Evolutionary conservation across 164 flowering plant genomes (phyloP).

Genomic region (Brasenia schreberi): DNA sequence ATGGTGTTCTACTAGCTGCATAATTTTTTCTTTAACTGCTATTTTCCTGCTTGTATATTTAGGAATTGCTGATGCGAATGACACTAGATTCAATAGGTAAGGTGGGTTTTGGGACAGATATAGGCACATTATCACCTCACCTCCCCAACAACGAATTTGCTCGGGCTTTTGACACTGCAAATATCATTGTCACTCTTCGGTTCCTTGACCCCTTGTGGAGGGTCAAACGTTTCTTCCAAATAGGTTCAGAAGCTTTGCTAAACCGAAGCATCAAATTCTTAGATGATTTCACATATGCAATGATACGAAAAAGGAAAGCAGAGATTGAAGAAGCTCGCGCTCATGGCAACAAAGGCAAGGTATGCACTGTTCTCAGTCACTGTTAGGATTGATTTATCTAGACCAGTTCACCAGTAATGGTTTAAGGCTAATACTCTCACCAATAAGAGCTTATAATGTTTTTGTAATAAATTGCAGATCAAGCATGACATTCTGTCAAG

Average conservation of each 20-base stretch:
- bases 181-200: slow-evolving; percentile 63
- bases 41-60: slow-evolving; percentile 1
- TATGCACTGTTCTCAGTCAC: background rate
- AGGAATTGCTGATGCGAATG: slow-evolving; percentile 95
- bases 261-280: slow-evolving; percentile 53
- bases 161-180: slow-evolving; percentile 75
- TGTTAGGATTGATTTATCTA: no score
- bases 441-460: no score
- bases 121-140: slow-evolving; percentile 63
- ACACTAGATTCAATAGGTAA: slow-evolving; percentile 92
- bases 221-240: slow-evolving; percentile 48
- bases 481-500: slow-evolving; percentile 84
- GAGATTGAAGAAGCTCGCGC: slow-evolving; percentile 41
- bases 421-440: no score
- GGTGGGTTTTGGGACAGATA: slow-evolving; percentile 94
- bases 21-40: background rate
- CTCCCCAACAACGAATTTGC: slow-evolving; percentile 68
- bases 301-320: slow-evolving; percentile 56
- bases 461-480: slow-evolving; percentile 22
- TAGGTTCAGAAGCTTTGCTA: slow-evolving; percentile 81
- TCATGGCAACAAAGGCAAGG: slow-evolving; percentile 7
- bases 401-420: no score
- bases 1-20: no score
- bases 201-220: slow-evolving; percentile 88
- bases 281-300: slow-evolving; percentile 75